Evolutionary conservation across 768 basidiomycete genomes (phyloP), one percentile per base, ranked within the genome.

Genomic region (Lactarius psammicola): DNA sequence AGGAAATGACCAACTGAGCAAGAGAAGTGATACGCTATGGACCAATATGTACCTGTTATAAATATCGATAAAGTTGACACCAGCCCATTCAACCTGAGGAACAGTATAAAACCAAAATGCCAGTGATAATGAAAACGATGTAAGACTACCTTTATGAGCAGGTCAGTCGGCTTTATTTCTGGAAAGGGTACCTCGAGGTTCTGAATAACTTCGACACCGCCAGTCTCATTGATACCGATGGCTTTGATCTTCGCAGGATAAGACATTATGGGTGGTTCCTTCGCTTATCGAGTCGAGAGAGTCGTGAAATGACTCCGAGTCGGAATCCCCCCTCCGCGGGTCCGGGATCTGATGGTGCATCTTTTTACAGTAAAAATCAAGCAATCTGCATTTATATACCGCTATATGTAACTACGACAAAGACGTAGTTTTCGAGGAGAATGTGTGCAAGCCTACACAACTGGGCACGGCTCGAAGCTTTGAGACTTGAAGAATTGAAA

Each of bases 51-150:
- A 88, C 85, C 94, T 81, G 73, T 83, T 86, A 75, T 97, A 95
- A 53, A 85, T 87, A 73, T 92, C 90, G 73, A 90, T 93, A 74
- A 90, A 97, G 79, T 97, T 97, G 71, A 96, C 83, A 8, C 92
- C 92, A 9, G 82, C 78, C 70, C 87, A 94, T 70, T 92, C 85
- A 28, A 87, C 80, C 89, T 89, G 72, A 59, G 9, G 34, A 46
- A 23, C 7, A 42, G 60, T 15, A 33, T 31, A 4, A 2, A 62
- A 46, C 6, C 8, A 31, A 3, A 36, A 4, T 20, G 13, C 54
- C 6, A 36, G 18, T 31, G 34, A 56, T 7, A 33, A 61, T 17
- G 18, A 51, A 28, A n/a, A 15, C 26, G 28, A 31, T 62, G 56
- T 18, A 15, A 7, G 20, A 36, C 31, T 49, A 80, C 80, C 73